Conservation (phyloP, 495 filamentous ascomycete species). For the Articulospora tetracladia region DNA sequence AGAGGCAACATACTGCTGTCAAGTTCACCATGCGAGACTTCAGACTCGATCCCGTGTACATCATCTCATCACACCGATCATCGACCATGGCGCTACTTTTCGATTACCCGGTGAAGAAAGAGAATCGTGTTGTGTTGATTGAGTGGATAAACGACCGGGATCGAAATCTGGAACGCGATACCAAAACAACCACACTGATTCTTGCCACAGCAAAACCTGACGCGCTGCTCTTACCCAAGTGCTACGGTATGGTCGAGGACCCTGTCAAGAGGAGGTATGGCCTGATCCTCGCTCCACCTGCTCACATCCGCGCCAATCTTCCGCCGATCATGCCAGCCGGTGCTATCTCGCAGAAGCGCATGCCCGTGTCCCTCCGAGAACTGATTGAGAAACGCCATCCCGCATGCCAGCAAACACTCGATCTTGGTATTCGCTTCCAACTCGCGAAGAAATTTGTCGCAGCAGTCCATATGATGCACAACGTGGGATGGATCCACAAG, state of each 20-base stretch:
- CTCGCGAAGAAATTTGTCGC: constrained; percentile 24
- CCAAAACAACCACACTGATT: constrained; percentile 20
- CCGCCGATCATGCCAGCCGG: constrained; percentile 23
- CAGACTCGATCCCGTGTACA: constrained; percentile 20
- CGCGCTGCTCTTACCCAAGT: constrained; percentile 21
- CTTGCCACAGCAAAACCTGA: constrained; percentile 24
- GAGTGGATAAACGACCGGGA: constrained; percentile 20
- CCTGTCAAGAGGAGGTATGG: constrained; percentile 15
- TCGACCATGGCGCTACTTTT: constrained; percentile 26
- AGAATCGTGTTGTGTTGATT: constrained; percentile 25
- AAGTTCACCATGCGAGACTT: constrained; percentile 25
- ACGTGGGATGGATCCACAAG: constrained; percentile 23
- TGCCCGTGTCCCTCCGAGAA: constrained; percentile 23
- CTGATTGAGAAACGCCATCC: constrained; percentile 19
- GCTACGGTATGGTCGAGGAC: constrained; percentile 28
- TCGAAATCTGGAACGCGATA: constrained; percentile 18
- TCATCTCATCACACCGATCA: constrained; percentile 11
- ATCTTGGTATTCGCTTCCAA: constrained; percentile 20
- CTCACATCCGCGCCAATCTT: constrained; percentile 22
- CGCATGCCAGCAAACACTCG: constrained; percentile 18
- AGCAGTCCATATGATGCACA: constrained; percentile 26
- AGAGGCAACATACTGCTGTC: constrained; percentile 16
- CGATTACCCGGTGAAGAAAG: constrained; percentile 23
- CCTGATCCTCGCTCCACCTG: constrained; percentile 22
- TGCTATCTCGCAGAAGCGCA: constrained; percentile 22